phyloP scores from a whole-genome alignment of 2,329 filamentous ascomycete species.

The Trichophyton equinum region DNA sequence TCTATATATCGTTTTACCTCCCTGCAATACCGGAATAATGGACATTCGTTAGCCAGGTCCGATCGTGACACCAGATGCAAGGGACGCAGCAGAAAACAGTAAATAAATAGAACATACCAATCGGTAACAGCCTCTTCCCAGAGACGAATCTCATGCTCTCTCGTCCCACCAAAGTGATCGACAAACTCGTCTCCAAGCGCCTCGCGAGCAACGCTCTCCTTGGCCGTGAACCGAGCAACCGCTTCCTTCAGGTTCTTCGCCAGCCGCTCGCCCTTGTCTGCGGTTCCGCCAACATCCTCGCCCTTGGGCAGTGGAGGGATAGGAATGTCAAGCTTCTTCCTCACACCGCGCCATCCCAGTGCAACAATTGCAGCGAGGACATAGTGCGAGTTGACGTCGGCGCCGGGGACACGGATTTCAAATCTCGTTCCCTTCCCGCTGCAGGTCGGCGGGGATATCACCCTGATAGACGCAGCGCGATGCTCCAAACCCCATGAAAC shows the following conservation, averaged over 20 bases:
- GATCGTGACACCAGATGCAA: not conserved
- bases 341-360: slow-evolving; percentile 78
- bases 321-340: slow-evolving; percentile 77
- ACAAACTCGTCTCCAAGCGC: slow-evolving; percentile 93
- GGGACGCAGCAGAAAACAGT: not conserved
- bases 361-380: slow-evolving; percentile 79
- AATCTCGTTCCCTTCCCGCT: slow-evolving; percentile 80
- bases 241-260: slow-evolving; percentile 81
- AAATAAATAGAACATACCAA: slow-evolving; percentile 51
- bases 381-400: slow-evolving; percentile 79
- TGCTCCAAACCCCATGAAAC: slow-evolving; percentile 97
- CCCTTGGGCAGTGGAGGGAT: slow-evolving; percentile 75
- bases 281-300: slow-evolving; percentile 60
- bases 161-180: slow-evolving; percentile 83
- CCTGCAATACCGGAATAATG: slow-evolving; percentile 34
- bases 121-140: slow-evolving; percentile 97
- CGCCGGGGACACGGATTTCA: slow-evolving; percentile 86
- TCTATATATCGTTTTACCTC: slow-evolving; percentile 69
- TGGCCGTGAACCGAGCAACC: slow-evolving; percentile 60
- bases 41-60: not conserved
- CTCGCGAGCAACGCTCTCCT: slow-evolving; percentile 78
- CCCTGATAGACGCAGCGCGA: slow-evolving; percentile 74
- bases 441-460: slow-evolving; percentile 78
- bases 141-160: slow-evolving; percentile 77
- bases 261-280: slow-evolving; percentile 61